Evolutionary conservation across 306 rosid genomes (phyloP), one percentile per base, ranked within the genome.

Genomic region (Acmispon strigosus): DNA sequence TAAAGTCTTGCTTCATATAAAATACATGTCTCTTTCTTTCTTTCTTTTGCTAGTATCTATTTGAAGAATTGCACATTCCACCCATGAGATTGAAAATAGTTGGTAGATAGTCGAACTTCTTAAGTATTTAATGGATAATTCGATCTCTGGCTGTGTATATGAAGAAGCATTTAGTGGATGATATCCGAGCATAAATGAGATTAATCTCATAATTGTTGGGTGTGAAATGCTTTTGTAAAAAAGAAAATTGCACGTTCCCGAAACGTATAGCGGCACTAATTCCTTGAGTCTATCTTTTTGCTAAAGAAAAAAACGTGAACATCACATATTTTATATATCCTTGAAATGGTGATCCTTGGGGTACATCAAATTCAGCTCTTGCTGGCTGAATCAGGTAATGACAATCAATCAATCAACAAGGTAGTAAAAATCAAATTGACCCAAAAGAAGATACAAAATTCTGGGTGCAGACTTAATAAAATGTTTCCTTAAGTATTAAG

Each of bases 401-500:
- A 43, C 44, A 17, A 45, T 45, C 50, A 24, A 45, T 45, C 50
- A 24, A 64, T 43, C 73, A 54, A 64, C 7, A 53, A 67, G 47
- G 27, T 39, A n/a, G n/a, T 6, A 22, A 63, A 48, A 55, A 7
- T 34, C 32, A 50, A 18, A 10, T 50, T 32, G 54, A 72, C 69
- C 69, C 18, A 44, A 42, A 27, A 64, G 32, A 66, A 47, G 15
- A 43, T 56, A 5, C 65, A 43, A 43, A 67, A 44, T 52, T 44
- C 22, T 52, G 29, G 34, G 58, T 17, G 64, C 22, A 57, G 6
- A 48, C 54, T 54, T 47, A 34, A 52, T 15, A 51, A 56, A 55
- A 20, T 8, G 76, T 56, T 84, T 79, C 76, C 73, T 84, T 81
- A 76, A 72, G 75, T 66, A 70, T 78, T 56, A 82, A 82, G 85